These are phyloP conservation scores for Penicillium sp. DNA, from an alignment of 2,329 filamentous ascomycete genomes.

Conservation along the genomic window DNA sequence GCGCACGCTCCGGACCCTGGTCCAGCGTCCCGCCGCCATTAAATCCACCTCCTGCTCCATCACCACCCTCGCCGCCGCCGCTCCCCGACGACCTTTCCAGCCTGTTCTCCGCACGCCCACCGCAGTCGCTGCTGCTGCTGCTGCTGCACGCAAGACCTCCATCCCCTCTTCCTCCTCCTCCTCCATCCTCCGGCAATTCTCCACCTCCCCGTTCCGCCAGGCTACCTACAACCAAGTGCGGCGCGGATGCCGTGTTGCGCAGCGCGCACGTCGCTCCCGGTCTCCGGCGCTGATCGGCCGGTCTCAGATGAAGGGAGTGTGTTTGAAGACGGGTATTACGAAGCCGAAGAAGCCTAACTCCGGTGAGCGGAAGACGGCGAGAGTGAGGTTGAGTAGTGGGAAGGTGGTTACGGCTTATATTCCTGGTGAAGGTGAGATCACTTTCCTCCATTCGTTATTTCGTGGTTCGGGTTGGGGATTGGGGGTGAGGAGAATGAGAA, in stretches of 20 bases:
- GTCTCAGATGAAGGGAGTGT: slow-evolving; percentile 88
- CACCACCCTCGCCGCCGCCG: slow-evolving; percentile 14
- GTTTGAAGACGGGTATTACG: slow-evolving; percentile 82
- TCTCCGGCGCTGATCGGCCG: slow-evolving; percentile 72
- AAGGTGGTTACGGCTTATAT: slow-evolving; percentile 88
- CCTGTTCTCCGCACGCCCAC: slow-evolving; percentile 26
- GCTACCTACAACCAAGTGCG: slow-evolving; percentile 68
- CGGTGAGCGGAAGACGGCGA: slow-evolving; percentile 88
- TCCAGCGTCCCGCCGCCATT: slow-evolving; percentile 23
- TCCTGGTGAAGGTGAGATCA: slow-evolving; percentile 69
- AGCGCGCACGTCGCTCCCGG: slow-evolving; percentile 72
- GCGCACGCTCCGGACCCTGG: slow-evolving; percentile 29
- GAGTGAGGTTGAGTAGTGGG: slow-evolving; percentile 78
- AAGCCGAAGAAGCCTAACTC: slow-evolving; percentile 99
- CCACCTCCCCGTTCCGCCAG: slow-evolving; percentile 48
- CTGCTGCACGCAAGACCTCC: no score
- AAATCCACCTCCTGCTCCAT: slow-evolving; percentile 19
- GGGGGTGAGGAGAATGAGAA: no score
- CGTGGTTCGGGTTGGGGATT: no score
- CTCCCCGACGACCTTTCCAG: slow-evolving; percentile 20
- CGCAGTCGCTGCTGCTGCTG: no score
- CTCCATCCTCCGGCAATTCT: slow-evolving; percentile 49
- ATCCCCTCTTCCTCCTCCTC: no score
- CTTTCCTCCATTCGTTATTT: no score
- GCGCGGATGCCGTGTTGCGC: slow-evolving; percentile 65